phyloP scores from a whole-genome alignment of 2,329 filamentous ascomycete genomes.

The Microascus cirrosus region DNA sequence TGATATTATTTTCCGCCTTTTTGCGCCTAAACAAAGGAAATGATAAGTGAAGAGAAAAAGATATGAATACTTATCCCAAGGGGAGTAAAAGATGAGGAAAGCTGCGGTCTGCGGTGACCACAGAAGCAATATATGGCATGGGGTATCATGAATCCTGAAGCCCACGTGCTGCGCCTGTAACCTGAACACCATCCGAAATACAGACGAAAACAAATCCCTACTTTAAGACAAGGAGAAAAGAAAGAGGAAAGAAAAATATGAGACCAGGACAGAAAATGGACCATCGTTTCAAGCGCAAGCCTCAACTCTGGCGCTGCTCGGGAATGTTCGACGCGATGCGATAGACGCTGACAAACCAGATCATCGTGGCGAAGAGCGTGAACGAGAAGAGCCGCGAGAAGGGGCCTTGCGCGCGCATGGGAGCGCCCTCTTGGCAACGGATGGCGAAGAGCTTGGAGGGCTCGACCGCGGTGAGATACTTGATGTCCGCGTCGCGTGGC shows the following conservation, averaged over 20 bases:
- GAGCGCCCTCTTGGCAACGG: neutral
- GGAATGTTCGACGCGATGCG: constrained; percentile 11
- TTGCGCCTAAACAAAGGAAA: neutral
- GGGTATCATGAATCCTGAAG: neutral
- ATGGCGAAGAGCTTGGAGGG: constrained; percentile 12
- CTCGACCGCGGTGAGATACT: constrained; percentile 44
- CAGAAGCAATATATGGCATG: neutral
- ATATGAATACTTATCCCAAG: neutral
- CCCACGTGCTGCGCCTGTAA: neutral
- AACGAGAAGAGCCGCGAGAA: constrained; percentile 33
- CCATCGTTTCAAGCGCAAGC: neutral
- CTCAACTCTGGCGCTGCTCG: neutral
- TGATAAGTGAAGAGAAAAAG: neutral
- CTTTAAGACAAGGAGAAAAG: neutral
- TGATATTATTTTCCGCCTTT: neutral
- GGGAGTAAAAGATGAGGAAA: neutral
- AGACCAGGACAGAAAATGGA: neutral
- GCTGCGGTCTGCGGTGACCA: neutral
- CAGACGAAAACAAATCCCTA: neutral
- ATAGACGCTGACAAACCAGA: constrained; percentile 30
- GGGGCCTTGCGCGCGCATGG: constrained; percentile 11
- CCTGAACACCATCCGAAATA: neutral
- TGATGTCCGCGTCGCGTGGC: constrained; percentile 46
- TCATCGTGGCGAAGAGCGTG: constrained; percentile 25
- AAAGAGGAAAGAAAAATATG: neutral